Conservation (phyloP, 306 rosid genomes). For the Sicyos edulis region DNA sequence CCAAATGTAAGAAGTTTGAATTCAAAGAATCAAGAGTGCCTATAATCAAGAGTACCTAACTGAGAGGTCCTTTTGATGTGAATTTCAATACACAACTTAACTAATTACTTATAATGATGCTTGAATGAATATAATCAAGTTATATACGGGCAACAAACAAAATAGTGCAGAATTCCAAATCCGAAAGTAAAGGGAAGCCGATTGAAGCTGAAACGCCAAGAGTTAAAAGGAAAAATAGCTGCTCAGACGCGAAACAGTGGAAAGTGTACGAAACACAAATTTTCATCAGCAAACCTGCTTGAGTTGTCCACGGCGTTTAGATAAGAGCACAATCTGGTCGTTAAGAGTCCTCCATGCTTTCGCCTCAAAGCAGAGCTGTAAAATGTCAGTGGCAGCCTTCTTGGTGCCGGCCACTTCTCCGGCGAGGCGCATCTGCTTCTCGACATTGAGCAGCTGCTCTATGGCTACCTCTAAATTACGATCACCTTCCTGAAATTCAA, state of each 20-base stretch:
- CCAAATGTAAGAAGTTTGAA: neutral
- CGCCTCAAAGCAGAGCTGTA: slow-evolving; percentile 74
- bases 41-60: no score
- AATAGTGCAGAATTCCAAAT: no score
- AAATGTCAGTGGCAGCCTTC: slow-evolving; percentile 71
- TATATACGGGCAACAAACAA: no score
- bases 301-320: slow-evolving; percentile 94
- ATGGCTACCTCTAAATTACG: slow-evolving; percentile 51
- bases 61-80: neutral
- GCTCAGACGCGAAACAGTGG: neutral
- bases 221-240: neutral
- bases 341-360: slow-evolving; percentile 80
- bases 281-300: slow-evolving; percentile 50
- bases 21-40: slow-evolving; percentile 2
- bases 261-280: neutral
- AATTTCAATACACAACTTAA: slow-evolving; percentile 13
- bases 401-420: slow-evolving; percentile 73
- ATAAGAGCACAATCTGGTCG: slow-evolving; percentile 80
- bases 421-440: slow-evolving; percentile 75
- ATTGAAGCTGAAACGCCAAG: neutral
- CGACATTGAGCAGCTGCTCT: slow-evolving; percentile 72
- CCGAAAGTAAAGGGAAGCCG: neutral
- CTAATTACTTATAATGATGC: neutral
- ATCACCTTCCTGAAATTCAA: slow-evolving; percentile 46
- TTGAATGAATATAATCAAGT: neutral